A percentile compares a stretch with the other conserved stretches of the same genome.
Evolutionary conservation across 2,329 filamentous ascomycete species (phyloP).

Genomic region (Aspergillus neotritici): DNA sequence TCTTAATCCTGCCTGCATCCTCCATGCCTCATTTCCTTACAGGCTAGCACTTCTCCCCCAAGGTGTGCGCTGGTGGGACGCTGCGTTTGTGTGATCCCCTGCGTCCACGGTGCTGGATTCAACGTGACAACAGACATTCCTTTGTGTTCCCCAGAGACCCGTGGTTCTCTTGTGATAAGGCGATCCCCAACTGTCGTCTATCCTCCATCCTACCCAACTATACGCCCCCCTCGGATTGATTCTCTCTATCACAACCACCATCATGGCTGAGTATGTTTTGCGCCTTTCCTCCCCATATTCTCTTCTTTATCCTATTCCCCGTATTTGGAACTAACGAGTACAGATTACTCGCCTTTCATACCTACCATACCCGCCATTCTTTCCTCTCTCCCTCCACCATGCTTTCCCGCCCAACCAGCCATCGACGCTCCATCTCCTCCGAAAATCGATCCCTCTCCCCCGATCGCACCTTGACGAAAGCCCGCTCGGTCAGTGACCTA

Average conservation of each 20-base stretch:
- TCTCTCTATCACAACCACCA: constrained; percentile 18
- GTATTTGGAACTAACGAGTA: neutral
- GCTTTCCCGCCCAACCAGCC: constrained; percentile 30
- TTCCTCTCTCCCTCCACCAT: constrained; percentile 35
- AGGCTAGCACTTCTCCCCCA: constrained; percentile 11
- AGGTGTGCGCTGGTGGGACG: constrained; percentile 22
- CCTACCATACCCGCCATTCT: constrained; percentile 30
- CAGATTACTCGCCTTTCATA: constrained; percentile 37
- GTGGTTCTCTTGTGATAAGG: no score
- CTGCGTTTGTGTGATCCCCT: constrained; percentile 9
- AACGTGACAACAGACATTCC: constrained; percentile 5
- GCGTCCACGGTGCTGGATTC: constrained; percentile 15
- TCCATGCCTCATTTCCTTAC: constrained; percentile 16
- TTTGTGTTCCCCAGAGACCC: constrained; percentile 2
- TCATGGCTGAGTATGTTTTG: constrained; percentile 37
- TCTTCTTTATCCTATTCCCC: constrained; percentile 9
- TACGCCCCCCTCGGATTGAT: constrained; percentile 11
- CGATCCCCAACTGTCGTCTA: neutral
- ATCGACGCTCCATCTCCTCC: constrained; percentile 35
- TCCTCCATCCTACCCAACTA: no score
- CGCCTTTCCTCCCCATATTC: neutral
- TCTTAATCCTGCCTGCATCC: constrained; percentile 6
- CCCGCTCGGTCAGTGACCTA: constrained; percentile 42
- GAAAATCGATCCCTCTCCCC: constrained; percentile 31
- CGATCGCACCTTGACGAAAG: constrained; percentile 37